phyloP scores from a whole-genome alignment of 75 land plant genomes.

The Pinus tabuliformis region DNA sequence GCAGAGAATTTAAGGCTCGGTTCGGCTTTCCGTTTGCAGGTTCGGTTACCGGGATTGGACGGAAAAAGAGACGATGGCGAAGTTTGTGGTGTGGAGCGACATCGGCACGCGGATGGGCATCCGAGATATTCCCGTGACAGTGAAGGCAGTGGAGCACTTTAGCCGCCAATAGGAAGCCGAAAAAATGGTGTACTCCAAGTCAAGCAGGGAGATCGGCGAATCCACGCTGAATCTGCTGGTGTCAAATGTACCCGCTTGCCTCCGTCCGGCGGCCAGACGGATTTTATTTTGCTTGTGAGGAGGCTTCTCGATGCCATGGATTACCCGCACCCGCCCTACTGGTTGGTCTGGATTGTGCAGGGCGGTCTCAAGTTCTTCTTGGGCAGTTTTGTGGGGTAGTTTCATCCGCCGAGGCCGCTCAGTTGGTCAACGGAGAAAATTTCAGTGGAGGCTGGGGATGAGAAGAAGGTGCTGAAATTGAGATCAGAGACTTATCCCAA shows the following conservation, averaged over 20 bases:
- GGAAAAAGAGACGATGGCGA: conserved; percentile 6
- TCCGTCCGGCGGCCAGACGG: not conserved
- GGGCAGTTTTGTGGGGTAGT: too few species aligned
- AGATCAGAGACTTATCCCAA: too few species aligned
- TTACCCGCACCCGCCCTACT: conserved; percentile 11
- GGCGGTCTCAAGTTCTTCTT: too few species aligned
- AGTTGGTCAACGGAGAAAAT: too few species aligned
- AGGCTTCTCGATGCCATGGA: conserved; percentile 11
- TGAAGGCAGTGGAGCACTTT: conserved; percentile 16
- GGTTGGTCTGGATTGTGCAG: not conserved
- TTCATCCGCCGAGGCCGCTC: too few species aligned
- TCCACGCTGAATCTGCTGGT: conserved; percentile 6
- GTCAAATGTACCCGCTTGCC: not conserved
- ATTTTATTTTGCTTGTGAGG: conserved; percentile 14
- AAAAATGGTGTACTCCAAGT: conserved; percentile 15
- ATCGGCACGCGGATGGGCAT: conserved; percentile 32
- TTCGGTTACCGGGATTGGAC: conserved; percentile 24
- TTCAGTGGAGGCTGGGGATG: too few species aligned
- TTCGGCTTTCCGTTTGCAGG: not conserved
- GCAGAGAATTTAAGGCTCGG: not conserved
- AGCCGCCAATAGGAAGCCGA: conserved; percentile 11
- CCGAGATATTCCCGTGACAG: conserved; percentile 13
- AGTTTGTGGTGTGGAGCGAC: conserved; percentile 21
- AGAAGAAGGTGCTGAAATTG: too few species aligned
- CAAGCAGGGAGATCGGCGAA: conserved; percentile 13